Base-by-base conservation (phyloP, 495 filamentous ascomycete genomes). In the Achaetomiella virescens region DNA sequence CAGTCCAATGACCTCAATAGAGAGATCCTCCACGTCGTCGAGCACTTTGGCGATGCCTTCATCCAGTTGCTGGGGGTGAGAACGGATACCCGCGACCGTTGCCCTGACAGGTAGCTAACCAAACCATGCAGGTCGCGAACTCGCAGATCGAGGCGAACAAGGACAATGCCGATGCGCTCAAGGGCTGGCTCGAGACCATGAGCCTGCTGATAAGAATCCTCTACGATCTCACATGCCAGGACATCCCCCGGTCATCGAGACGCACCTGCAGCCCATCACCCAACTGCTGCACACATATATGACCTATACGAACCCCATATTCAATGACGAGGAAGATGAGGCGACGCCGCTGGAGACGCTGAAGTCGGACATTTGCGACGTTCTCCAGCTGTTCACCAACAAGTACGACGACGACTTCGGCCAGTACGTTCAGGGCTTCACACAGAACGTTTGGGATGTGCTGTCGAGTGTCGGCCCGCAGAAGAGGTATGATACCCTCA, bases 351-450 rank as follows among this genome's bases (percentile, higher is more conserved):
- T 95, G 47, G 93, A 99, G 64, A 84, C 80, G 57, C 84, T 90
- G 44, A 93, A 92, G 69, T 89, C 92, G 33, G 91, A 88, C 47
- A 96, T 97, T 45, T 97, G 95, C 70, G 88, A 96, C 58, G 84
- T 81, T 17, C 72, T 97, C 61, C 83, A 88, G 47, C 79, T 97
- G 12, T 97, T 90, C 68, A 84, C 89, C 6, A 86, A 87, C 66
- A 97, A 97, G 68, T 99, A 89, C 70, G 86, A 95, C 67, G 95
- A 97, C 62, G 95, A 86, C 37, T 96, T 99, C 70, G 81, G 85
- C 43, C 73, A 74, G 8, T 83, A 89, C 60, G 80, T 95, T 38
- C 81, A 81, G 22, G 82, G 86, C 35, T 97, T 97, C 72, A 85
- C 96, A 46, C 83, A 81, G 36, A 92, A 82, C 57, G 90, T 90